A percentile compares a stretch with the other conserved stretches of the same genome.
These are phyloP conservation scores for Candida maltosa DNA, from an alignment of 805 yeast genomes.

Conservation along the genomic window DNA sequence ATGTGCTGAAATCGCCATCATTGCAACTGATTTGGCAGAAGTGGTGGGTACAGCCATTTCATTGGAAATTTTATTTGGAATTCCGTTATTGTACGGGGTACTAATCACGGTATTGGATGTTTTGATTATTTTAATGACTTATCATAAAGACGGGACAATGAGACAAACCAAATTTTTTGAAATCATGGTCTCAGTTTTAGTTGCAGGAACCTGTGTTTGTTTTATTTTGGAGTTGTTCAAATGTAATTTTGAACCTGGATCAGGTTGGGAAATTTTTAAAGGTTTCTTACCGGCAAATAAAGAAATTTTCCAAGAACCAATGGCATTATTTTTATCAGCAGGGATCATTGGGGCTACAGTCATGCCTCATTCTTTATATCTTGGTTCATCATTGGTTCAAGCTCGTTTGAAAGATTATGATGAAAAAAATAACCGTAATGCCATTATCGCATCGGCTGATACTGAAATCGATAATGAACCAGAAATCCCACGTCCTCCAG, in stretches of 20 bases:
- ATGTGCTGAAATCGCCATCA: slow-evolving; percentile 81
- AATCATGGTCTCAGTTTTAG: slow-evolving; percentile 66
- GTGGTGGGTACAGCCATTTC: slow-evolving; percentile 93
- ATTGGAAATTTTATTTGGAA: slow-evolving; percentile 66
- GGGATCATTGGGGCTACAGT: slow-evolving; percentile 47
- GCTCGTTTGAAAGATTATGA: slow-evolving; percentile 42
- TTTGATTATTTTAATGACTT: slow-evolving; percentile 70
- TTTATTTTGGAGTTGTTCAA: slow-evolving; percentile 67
- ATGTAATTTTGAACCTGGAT: slow-evolving; percentile 48
- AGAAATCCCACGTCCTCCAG: not conserved
- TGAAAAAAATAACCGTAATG: slow-evolving; percentile 6
- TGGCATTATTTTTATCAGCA: slow-evolving; percentile 41
- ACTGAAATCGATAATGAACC: slow-evolving; percentile 3
- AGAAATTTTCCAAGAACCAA: slow-evolving; percentile 27
- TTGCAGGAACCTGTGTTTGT: slow-evolving; percentile 70
- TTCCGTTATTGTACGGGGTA: slow-evolving; percentile 77
- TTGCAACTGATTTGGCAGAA: slow-evolving; percentile 91
- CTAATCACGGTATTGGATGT: slow-evolving; percentile 80
- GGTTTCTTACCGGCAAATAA: slow-evolving; percentile 65
- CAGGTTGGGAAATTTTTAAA: slow-evolving; percentile 48
- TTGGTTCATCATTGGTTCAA: slow-evolving; percentile 45
- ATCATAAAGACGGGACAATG: slow-evolving; percentile 72
- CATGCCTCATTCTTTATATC: slow-evolving; percentile 45
- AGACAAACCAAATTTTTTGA: slow-evolving; percentile 76
- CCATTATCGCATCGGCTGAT: slow-evolving; percentile 20